A percentile compares a stretch with the other conserved stretches of the same genome.
These are phyloP conservation scores for Mucor piriformis DNA, from an alignment of 371 early-diverging fungal genomes.

Conservation along the genomic window DNA sequence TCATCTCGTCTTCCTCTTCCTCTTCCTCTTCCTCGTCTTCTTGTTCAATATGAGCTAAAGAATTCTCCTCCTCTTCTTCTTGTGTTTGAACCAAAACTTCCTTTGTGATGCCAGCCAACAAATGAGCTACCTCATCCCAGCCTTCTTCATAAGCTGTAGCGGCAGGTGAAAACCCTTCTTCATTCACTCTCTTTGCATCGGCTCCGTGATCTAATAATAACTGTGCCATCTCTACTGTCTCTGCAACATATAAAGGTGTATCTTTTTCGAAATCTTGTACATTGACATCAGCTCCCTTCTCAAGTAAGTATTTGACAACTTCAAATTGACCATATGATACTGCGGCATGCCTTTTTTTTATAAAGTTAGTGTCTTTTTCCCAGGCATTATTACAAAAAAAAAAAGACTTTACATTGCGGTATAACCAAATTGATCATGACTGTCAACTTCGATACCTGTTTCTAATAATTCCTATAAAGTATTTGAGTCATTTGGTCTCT, in stretches of 20 bases:
- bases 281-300: conserved; percentile 63
- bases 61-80: conserved; percentile 21
- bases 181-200: conserved; percentile 63
- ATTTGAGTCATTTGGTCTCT: background rate
- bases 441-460: conserved; percentile 53
- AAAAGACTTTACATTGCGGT: conserved; percentile 59
- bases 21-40: conserved; percentile 8
- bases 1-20: conserved; percentile 22
- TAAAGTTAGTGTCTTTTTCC: background rate
- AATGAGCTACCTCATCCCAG: conserved; percentile 43
- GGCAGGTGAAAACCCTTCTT: conserved; percentile 61
- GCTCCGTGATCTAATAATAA: conserved; percentile 76
- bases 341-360: conserved; percentile 60
- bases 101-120: conserved; percentile 35
- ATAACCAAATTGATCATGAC: conserved; percentile 75
- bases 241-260: conserved; percentile 85
- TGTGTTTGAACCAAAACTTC: conserved; percentile 26
- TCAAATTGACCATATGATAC: conserved; percentile 67
- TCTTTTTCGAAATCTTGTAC: conserved; percentile 82
- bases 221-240: conserved; percentile 73
- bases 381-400: background rate
- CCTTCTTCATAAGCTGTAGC: conserved; percentile 44
- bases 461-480: conserved; percentile 44
- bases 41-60: conserved; percentile 14
- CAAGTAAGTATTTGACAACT: conserved; percentile 56